Conservation (phyloP, 1,139 yeast species). For the Ogataea hybrid region DNA sequence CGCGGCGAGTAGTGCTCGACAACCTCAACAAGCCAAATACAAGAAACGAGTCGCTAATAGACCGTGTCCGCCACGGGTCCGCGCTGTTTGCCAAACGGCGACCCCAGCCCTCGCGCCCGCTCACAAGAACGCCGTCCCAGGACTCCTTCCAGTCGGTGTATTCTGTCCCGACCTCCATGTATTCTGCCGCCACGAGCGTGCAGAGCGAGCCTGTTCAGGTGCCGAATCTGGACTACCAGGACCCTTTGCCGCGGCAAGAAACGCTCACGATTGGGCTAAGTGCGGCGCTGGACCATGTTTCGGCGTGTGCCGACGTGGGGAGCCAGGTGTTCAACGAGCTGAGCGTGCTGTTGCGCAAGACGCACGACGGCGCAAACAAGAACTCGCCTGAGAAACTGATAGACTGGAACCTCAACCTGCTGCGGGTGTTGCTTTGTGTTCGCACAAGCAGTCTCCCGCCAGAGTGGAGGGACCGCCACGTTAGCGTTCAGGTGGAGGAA, state of each 20-base stretch:
- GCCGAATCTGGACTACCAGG: slow-evolving; percentile 10
- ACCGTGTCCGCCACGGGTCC: slow-evolving; percentile 14
- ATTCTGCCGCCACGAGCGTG: slow-evolving; percentile 7
- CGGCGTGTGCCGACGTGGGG: slow-evolving; percentile 18
- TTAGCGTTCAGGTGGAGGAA: slow-evolving; percentile 14
- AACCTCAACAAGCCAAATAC: slow-evolving; percentile 12
- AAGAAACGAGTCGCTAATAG: slow-evolving; percentile 5
- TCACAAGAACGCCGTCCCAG: slow-evolving; percentile 2
- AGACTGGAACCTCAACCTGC: slow-evolving; percentile 30
- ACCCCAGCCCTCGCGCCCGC: neutral
- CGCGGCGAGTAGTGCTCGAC: slow-evolving; percentile 22
- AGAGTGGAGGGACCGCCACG: slow-evolving; percentile 14
- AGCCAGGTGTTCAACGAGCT: slow-evolving; percentile 25
- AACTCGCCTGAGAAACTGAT: slow-evolving; percentile 22
- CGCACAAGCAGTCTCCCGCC: slow-evolving; percentile 11
- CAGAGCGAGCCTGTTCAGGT: slow-evolving; percentile 8
- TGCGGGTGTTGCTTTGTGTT: slow-evolving; percentile 25
- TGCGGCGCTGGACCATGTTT: slow-evolving; percentile 13
- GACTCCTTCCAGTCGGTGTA: slow-evolving; percentile 3
- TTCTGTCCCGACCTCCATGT: slow-evolving; percentile 5
- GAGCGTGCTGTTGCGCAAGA: slow-evolving; percentile 18
- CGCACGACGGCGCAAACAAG: slow-evolving; percentile 4
- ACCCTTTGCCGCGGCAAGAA: neutral
- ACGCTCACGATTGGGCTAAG: slow-evolving; percentile 4
- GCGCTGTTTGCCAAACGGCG: slow-evolving; percentile 8